Evolutionary conservation across 2,329 filamentous ascomycete genomes (phyloP), one percentile per base, ranked within the genome.

Genomic region (Cladophialophora exuberans): DNA sequence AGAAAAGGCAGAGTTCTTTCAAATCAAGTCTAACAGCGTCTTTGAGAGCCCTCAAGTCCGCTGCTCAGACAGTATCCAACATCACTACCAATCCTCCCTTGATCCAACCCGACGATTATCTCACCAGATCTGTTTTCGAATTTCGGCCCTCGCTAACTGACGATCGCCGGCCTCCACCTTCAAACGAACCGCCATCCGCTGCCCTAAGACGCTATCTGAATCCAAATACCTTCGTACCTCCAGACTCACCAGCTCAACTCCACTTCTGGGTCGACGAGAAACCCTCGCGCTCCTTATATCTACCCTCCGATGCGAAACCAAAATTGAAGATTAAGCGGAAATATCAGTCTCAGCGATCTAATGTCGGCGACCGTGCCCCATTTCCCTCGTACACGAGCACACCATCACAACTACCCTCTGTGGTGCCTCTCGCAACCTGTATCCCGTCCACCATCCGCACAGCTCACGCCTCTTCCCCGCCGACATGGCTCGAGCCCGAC

Each of bases 21-120:
- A 84, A 82, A 58, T 86, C 83, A 0, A 86, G 86, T 57, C 72
- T 86, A 38, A 86, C 83, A 0, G 80, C 82, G 2, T 86, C 83
- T 0, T 68, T 86, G 17, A 79, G 83, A 57, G 82, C 81, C 3
- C 76, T 86, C 46, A 84, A 82, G 68, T 80, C 80, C 5, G 82
- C 82, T 0, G 83, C 83, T 9, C 82, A 80, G 53, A 82, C 81
- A 0, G 80, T 86, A 38, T 83, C 83, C 5, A 82, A 82, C 47
- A 80, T 85, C 60, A 77, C 80, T 13, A 76, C 79, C 18, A 72
- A 71, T 31, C 72, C 73, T 13, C 70, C 73, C 0, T 71, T 72
- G 2, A 72, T 81, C 23, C 81, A 79, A 46, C 77, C 80, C 1
- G 82, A 85, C 57, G 81, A 84, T 59, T 79, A 83, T 53, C 76